Base-by-base conservation (phyloP, 495 filamentous ascomycete species). In the Annulohypoxylon stygium region DNA sequence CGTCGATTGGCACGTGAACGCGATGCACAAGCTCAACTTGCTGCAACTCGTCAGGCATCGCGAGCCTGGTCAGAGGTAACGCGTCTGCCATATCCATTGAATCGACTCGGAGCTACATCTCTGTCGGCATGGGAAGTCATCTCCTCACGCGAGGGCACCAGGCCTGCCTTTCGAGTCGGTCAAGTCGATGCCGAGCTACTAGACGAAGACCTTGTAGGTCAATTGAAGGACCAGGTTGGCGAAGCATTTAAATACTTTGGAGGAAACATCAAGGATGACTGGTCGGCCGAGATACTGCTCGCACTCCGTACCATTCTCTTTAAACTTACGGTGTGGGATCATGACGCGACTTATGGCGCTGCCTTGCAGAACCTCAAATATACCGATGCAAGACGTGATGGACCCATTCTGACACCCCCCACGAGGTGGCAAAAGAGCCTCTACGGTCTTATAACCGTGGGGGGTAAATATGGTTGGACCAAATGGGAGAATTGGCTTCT, bases 111-210 rank as follows among this genome's bases (percentile, higher is more conserved):
- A 25, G 71, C 81, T 51, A 86, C 88, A 5, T 86, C 88, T 0
- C 72, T 90, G 54, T 83, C 83, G 45, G 77, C 89, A 73, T 97
- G 92, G 90, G 89, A 93, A 74, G 76, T 83, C 5, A 85, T 97
- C 65, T 89, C 86, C 33, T 90, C 89, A n/a, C 87, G 91, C 58
- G 92, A 93, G 69, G 93, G 93, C 25, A 95, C 91, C 20, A 83
- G 88, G 18, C 97, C 96, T 7, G 92, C 93, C 9, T 97, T 97
- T 78, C 90, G 96, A 45, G 97, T 99, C 10, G 94, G 95, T 6
- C 96, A 99, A 84, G 92, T 99, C 26, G 96, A 99, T 80, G 95
- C 96, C 25, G 97, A 98, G 78, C 82, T 99, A 36, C 83, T 99
- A 45, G 96, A 99, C 79, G 94, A 98, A 77, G 96, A 99, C 81